Evolutionary conservation across 1,284 basidiomycete genomes (phyloP).

Genomic region (Agroathelia rolfsii): DNA sequence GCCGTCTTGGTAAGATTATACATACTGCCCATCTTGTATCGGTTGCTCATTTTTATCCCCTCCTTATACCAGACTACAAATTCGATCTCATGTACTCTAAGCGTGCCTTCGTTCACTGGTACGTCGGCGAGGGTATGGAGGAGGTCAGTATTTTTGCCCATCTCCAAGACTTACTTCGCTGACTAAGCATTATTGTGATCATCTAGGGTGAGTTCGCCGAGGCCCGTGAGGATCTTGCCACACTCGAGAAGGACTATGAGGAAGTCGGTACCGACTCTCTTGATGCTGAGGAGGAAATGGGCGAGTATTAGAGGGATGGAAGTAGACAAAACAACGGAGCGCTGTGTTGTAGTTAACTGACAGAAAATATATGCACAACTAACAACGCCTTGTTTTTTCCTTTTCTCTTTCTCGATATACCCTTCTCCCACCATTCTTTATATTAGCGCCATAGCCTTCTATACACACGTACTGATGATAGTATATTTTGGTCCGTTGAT

Average conservation of each 20-base stretch:
- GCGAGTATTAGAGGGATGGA: slow-evolving; percentile 70
- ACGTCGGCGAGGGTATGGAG: slow-evolving; percentile 99
- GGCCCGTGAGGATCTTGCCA: slow-evolving; percentile 94
- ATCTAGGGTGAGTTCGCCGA: slow-evolving; percentile 87
- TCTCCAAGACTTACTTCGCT: no score
- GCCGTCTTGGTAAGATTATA: slow-evolving; percentile 66
- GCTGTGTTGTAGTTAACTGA: no score
- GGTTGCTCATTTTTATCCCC: slow-evolving; percentile 1
- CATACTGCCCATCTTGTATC: neutral
- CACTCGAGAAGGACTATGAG: slow-evolving; percentile 94
- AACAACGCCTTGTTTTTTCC: no score
- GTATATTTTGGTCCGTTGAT: no score
- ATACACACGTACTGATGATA: no score
- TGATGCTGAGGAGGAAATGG: slow-evolving; percentile 70
- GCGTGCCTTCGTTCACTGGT: slow-evolving; percentile 96
- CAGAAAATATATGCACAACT: no score
- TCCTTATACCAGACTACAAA: slow-evolving; percentile 69
- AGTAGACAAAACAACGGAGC: no score
- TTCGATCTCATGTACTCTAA: slow-evolving; percentile 98
- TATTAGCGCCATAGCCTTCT: no score
- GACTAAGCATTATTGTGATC: no score
- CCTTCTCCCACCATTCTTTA: no score
- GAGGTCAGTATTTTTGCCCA: slow-evolving; percentile 35
- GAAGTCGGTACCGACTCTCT: slow-evolving; percentile 91
- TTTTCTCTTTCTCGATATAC: no score